Evolutionary conservation across 768 basidiomycete species (phyloP).

Genomic region (Suillus discolor): DNA sequence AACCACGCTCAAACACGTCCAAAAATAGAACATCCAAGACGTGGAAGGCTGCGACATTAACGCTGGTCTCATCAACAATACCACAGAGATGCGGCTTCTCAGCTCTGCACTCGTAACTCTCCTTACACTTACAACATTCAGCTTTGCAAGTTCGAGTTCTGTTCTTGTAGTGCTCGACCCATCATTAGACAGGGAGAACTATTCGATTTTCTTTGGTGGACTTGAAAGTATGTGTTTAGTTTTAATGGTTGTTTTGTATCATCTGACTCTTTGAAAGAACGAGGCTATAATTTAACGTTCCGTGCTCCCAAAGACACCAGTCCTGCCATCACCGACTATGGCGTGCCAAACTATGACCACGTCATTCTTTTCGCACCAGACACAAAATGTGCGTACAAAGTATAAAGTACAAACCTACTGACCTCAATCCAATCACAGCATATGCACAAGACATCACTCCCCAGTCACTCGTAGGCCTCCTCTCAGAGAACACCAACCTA

Average conservation of each 20-base stretch:
- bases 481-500: constrained; percentile 76
- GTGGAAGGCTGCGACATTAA: constrained; percentile 18
- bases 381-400: constrained; percentile 63
- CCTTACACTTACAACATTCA: constrained; percentile 28
- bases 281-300: constrained; percentile 88
- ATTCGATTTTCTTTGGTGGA: constrained; percentile 80
- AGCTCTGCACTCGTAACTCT: constrained; percentile 29
- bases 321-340: constrained; percentile 69
- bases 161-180: constrained; percentile 88
- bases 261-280: constrained; percentile 44
- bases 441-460: constrained; percentile 78
- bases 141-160: constrained; percentile 69
- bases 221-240: constrained; percentile 59
- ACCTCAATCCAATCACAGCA: constrained; percentile 39
- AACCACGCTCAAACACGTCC: constrained; percentile 22
- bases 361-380: constrained; percentile 86
- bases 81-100: constrained; percentile 29
- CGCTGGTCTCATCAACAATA: not conserved
- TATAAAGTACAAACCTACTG: not conserved
- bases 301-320: constrained; percentile 76
- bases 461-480: constrained; percentile 73
- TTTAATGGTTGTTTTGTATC: not conserved
- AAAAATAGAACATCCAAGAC: constrained; percentile 18
- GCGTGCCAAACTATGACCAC: constrained; percentile 77
- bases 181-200: constrained; percentile 62